Base-by-base conservation (phyloP, 805 yeast genomes). In the Myxozyma neotropica region DNA sequence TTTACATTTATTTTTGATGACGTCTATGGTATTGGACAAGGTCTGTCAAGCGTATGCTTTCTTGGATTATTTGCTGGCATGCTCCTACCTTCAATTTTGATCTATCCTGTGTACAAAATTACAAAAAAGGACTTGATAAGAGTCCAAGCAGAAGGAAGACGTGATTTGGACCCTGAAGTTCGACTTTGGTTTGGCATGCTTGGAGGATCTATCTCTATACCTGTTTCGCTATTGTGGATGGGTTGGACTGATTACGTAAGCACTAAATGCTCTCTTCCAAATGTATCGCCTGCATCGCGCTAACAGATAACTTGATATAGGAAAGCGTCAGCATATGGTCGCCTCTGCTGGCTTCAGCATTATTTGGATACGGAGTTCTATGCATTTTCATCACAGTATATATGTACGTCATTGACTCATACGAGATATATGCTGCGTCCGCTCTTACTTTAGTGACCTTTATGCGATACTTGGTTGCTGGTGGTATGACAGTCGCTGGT, bases 401-500 rank as follows among this genome's bases (percentile, higher is more conserved):
- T 67, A 76, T 75, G 73, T 69, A 69, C 53, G 55, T 77, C 40
- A 70, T 78, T 26, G 81, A 77, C 57, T 78, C 76, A 29, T 78
- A 78, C 66, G 74, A 81, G 65, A 69, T 75, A 12, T 74, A 69
- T 33, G 85, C 88, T 38, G 95, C 95, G 0, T 83, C 89, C n/a
- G 90, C 92, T 2, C 72, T 89, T 59, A 93, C 94, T 36, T 93
- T 94, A 7, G 89, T 88, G 72, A 87, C 85, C 0, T 74, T 83
- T 54, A 75, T 81, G 31, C 75, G 87, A 71, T 77, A 81, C 55
- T 66, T 73, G 0, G 75, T 81, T 76, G 79, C 81, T 43, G 86
- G 83, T 5, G 75, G 63, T 1, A 81, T 83, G 73, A 85, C 85
- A 1, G 69, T 82, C 24, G 82, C 82, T 67, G 83, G 83, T 0